Evolutionary conservation across 495 filamentous ascomycete species (phyloP).

Genomic region (Rusavskia elegans): DNA sequence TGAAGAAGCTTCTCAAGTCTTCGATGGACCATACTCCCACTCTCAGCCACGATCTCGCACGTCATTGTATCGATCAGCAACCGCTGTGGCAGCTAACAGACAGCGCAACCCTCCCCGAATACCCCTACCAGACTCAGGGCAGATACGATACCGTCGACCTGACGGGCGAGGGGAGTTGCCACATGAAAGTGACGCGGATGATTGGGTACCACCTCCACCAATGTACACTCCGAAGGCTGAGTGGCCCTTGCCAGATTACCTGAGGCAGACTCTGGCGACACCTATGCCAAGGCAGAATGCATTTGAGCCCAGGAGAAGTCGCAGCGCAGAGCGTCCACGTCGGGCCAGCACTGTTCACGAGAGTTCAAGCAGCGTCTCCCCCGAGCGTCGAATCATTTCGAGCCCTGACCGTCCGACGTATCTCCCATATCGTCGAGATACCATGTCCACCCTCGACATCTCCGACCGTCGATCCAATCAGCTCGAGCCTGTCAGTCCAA

Average conservation of each 20-base stretch:
- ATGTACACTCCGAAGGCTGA: constrained; percentile 64
- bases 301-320: constrained; percentile 1
- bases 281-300: constrained; percentile 10
- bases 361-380: constrained; percentile 3
- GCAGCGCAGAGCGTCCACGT: constrained; percentile 1
- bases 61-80: constrained; percentile 63
- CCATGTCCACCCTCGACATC: neutral
- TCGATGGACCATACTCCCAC: constrained; percentile 62
- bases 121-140: constrained; percentile 13
- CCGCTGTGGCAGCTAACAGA: constrained; percentile 55
- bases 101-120: constrained; percentile 36
- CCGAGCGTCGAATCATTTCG: constrained; percentile 6
- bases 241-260: constrained; percentile 36
- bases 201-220: constrained; percentile 88
- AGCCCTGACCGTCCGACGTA: constrained; percentile 7
- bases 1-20: constrained; percentile 14
- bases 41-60: constrained; percentile 61
- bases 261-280: constrained; percentile 15
- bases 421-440: constrained; percentile 2
- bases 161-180: constrained; percentile 55
- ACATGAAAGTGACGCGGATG: constrained; percentile 80
- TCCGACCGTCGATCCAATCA: neutral
- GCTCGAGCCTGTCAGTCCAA: constrained; percentile 6
- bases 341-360: constrained; percentile 13
- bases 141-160: constrained; percentile 25